phyloP scores from a whole-genome alignment of 1,284 basidiomycete species.

The Cryptococcus maquisensis region DNA sequence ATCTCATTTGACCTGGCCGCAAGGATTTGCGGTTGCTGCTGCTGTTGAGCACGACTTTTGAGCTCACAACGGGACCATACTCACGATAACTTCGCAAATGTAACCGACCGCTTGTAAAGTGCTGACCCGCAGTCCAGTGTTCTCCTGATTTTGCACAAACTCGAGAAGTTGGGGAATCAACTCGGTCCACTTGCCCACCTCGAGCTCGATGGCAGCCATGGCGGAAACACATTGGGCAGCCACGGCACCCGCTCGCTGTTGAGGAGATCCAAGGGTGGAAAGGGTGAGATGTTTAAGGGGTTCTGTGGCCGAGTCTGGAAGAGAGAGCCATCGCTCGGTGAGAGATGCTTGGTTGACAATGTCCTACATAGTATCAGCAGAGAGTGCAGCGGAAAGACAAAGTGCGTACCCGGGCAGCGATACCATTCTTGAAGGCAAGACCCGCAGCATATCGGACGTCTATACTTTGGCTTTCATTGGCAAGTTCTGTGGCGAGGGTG shows the following conservation, averaged over 20 bases:
- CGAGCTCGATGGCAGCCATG: constrained; percentile 88
- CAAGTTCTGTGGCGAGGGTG: constrained; percentile 76
- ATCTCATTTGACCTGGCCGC: constrained; percentile 92
- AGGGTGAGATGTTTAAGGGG: constrained; percentile 89
- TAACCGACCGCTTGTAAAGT: constrained; percentile 94
- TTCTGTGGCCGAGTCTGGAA: constrained; percentile 64
- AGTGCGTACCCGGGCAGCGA: constrained; percentile 75
- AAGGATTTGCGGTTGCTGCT: constrained; percentile 83
- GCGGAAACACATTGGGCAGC: constrained; percentile 92
- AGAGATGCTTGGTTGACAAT: constrained; percentile 69
- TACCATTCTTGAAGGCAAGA: constrained; percentile 92
- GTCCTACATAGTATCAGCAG: constrained; percentile 57
- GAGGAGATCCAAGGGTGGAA: constrained; percentile 70
- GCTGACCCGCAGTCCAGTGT: constrained; percentile 75
- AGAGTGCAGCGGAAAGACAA: background rate
- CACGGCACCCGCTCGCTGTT: constrained; percentile 72
- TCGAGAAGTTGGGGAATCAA: constrained; percentile 82
- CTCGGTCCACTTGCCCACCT: constrained; percentile 80
- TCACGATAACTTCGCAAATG: constrained; percentile 91
- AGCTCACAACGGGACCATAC: constrained; percentile 45
- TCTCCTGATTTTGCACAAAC: constrained; percentile 75
- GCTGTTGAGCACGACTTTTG: background rate
- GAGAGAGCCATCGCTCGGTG: constrained; percentile 72
- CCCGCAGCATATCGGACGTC: constrained; percentile 91
- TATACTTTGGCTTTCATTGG: constrained; percentile 64